Evolutionary conservation across 2,329 filamentous ascomycete species (phyloP), one percentile per base, ranked within the genome.

Genomic region (Ustilaginoidea virens): DNA sequence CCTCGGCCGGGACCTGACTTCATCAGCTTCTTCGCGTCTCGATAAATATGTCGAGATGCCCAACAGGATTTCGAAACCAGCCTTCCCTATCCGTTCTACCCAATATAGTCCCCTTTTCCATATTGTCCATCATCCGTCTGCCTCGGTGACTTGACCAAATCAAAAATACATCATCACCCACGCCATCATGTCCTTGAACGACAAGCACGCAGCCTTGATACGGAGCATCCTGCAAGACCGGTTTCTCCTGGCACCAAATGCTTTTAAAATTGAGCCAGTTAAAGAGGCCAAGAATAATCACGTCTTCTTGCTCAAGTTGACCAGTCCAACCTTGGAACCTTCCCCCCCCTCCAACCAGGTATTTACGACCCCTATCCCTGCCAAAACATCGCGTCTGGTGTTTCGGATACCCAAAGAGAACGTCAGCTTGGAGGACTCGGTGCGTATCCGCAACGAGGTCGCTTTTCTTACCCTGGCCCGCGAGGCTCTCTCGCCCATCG

Each of bases 401-500:
- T 13, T 36, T 7, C 27, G 33, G 16, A 30, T 36, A 11, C 30
- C 33, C 8, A 23, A 20, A 9, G 20, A 29, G n/a, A 24, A 33
- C 14, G 23, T 28, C 20, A 33, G 25, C 23, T 11, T 33, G 19
- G 28, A 31, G 22, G 28, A 36, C 25, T 27, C 31, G 17, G 30
- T 32, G 14, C 30, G 28, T 7, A 17, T 36, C 8, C 27, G 31
- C 4, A 35, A 32, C 17, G 22, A 32, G 21, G 30, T 35, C 17
- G 30, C 23, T 7, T 27, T 35, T 20, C 27, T 35, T 20, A 11
- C 18, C 12, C 18, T 35, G 11, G 30, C 33, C 10, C 30, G 30
- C 5, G 22, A 30, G 7, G 33, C 33, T 10, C 27, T 36, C 12
- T 23, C 21, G 11, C 8, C 23, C 9, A 13, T 20, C 17, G 17